These are phyloP conservation scores for Hypericum androsaemum DNA, from an alignment of 345 rosid genomes.

Conservation along the genomic window DNA sequence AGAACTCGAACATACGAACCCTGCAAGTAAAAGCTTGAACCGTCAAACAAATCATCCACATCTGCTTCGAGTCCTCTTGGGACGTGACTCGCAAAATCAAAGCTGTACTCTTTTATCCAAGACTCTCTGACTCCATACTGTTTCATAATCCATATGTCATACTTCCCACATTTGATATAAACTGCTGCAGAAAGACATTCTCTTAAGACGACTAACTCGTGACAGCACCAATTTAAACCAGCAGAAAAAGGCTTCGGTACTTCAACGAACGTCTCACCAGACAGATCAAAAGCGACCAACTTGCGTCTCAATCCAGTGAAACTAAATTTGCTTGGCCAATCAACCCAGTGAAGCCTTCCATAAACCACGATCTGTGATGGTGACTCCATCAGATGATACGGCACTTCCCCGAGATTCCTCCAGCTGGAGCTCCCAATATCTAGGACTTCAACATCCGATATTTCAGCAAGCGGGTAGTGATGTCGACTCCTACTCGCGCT, in stretches of 20 bases:
- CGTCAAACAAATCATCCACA: too few relatives aligned
- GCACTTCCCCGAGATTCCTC: slow-evolving; percentile 14
- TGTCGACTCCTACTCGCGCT: background rate
- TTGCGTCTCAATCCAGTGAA: too few relatives aligned
- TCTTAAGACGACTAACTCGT: slow-evolving; percentile 9
- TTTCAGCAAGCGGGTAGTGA: slow-evolving; percentile 7
- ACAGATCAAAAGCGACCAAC: slow-evolving; percentile 20
- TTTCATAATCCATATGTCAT: slow-evolving; percentile 24
- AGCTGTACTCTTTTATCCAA: slow-evolving; percentile 20
- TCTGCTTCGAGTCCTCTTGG: too few relatives aligned
- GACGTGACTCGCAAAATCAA: background rate
- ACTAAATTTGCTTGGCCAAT: too few relatives aligned
- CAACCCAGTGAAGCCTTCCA: slow-evolving; percentile 28
- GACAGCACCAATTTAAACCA: background rate
- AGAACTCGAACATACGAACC: too few relatives aligned
- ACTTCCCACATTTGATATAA: background rate
- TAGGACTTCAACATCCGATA: slow-evolving; percentile 50
- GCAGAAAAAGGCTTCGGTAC: slow-evolving; percentile 6
- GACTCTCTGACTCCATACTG: slow-evolving; percentile 18
- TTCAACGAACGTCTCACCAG: slow-evolving; percentile 17
- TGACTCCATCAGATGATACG: background rate
- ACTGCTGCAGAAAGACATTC: slow-evolving; percentile 18
- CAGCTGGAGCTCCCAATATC: slow-evolving; percentile 32
- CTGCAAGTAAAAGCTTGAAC: too few relatives aligned
- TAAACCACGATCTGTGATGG: slow-evolving; percentile 16